These are phyloP conservation scores for Arthrinium phaeospermum DNA, from an alignment of 2,329 filamentous ascomycete genomes.

Conservation along the genomic window DNA sequence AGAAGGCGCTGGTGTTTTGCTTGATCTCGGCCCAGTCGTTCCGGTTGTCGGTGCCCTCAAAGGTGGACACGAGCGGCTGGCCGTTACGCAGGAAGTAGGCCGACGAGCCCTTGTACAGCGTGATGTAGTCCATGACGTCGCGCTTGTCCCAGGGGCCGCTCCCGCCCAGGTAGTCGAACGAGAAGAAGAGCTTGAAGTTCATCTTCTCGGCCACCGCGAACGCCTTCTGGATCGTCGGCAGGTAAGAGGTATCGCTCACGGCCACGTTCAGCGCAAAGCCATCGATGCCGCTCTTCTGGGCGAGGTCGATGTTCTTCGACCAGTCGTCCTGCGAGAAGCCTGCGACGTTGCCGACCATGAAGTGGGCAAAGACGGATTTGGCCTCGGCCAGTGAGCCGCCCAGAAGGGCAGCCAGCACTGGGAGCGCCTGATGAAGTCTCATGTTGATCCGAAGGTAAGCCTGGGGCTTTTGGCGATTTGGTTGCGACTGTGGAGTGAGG, in stretches of 20 bases:
- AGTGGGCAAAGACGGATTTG: constrained; percentile 28
- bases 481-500: constrained; percentile 4
- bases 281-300: constrained; percentile 45
- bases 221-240: constrained; percentile 30
- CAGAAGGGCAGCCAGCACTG: constrained; percentile 26
- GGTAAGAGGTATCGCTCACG: constrained; percentile 24
- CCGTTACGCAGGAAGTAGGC: constrained; percentile 37
- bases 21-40: constrained; percentile 47
- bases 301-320: constrained; percentile 39
- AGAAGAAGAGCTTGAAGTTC: constrained; percentile 46
- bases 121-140: constrained; percentile 35
- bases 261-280: constrained; percentile 49
- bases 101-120: constrained; percentile 30
- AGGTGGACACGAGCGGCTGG: constrained; percentile 55
- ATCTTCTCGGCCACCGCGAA: constrained; percentile 34
- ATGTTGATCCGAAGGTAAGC: constrained; percentile 4
- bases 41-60: constrained; percentile 52
- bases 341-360: constrained; percentile 26
- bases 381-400: constrained; percentile 22
- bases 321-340: constrained; percentile 24
- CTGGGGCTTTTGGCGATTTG: not conserved
- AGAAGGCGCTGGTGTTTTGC: constrained; percentile 44
- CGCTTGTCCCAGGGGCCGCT: constrained; percentile 35
- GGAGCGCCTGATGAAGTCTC: constrained; percentile 19
- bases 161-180: constrained; percentile 45